Percentiles rank a stretch among this genome's conserved stretches.
Evolutionary conservation across 176 grass and related monocot species (phyloP).

Genomic region (Oryza glaberrima): DNA sequence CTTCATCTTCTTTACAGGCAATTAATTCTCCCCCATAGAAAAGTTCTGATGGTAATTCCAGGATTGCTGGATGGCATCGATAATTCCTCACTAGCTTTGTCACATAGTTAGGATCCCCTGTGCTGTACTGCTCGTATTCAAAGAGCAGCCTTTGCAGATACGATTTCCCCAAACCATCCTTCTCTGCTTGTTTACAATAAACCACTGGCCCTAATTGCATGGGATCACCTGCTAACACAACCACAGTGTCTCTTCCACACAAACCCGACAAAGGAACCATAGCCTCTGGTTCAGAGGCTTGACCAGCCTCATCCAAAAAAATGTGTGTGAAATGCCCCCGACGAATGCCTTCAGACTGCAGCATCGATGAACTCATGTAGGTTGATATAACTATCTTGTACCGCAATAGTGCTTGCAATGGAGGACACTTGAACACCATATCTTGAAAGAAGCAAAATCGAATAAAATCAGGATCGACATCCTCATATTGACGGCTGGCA

Average conservation of each 20-base stretch:
- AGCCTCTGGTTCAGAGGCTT: conserved; percentile 90
- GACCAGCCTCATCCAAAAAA: conserved; percentile 90
- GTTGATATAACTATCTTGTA: conserved; percentile 92
- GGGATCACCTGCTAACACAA: conserved; percentile 93
- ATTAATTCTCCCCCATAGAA: conserved; percentile 74
- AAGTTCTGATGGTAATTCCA: conserved; percentile 86
- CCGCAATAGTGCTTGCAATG: conserved; percentile 63
- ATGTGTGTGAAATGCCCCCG: conserved; percentile 89
- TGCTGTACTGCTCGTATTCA: conserved; percentile 61
- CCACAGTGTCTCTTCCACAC: conserved; percentile 67
- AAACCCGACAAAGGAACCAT: conserved; percentile 79
- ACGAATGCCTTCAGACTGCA: conserved; percentile 73
- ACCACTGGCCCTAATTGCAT: conserved; percentile 89
- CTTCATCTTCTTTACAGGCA: conserved; percentile 63
- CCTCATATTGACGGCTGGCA: conserved; percentile 72
- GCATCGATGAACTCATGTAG: conserved; percentile 67
- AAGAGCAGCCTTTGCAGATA: conserved; percentile 73
- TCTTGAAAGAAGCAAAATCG: conserved; percentile 91
- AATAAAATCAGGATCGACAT: conserved; percentile 71
- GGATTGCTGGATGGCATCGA: conserved; percentile 92
- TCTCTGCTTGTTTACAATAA: conserved; percentile 69
- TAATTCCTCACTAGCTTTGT: conserved; percentile 85
- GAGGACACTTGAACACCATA: conserved; percentile 77
- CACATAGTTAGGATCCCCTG: conserved; percentile 65
- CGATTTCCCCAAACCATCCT: conserved; percentile 66